Base-by-base conservation (phyloP, 2,329 filamentous ascomycete species). In the Orbilia brochopaga region DNA sequence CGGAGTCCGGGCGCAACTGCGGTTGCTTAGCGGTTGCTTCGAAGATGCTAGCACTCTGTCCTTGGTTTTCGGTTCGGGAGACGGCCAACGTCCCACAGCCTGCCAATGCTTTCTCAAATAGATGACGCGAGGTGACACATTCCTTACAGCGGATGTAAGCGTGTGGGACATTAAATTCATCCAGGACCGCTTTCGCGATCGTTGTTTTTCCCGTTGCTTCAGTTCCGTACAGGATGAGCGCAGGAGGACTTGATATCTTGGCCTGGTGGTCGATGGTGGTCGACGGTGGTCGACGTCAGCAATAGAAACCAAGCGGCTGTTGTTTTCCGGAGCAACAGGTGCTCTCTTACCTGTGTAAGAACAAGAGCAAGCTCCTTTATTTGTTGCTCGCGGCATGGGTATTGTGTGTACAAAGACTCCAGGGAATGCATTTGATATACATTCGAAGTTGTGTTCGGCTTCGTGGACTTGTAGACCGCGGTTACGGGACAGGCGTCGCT, bases 161-260 rank as follows among this genome's bases (percentile, higher is more conserved):
- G 76, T 88, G 85, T 23, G 81, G 80, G 15, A 88, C 77, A 6
- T 75, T 75, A 10, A 85, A 81, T 0, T 78, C 77, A 27, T 83
- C 78, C 1, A 95, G 83, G 15, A 91, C 83, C 1, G 84, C 83
- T 64, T 83, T 82, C 2, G 88, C 83, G 56, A 96, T 84, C 53
- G 86, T 85, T 32, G 87, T 90, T 81, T 97, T 97, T 44, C 92
- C 93, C 0, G 92, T 96, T 1, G 91, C 89, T 77, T 92, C 88
- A 30, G 92, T 86, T 56, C 94, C 94, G 79, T 97, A 88, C 54
- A 95, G 80, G 21, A 97, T 87, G 10, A 97, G 79, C 70, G 90
- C 90, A 10, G 86, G 83, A 64, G 89, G 90, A 64, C 86, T 88
- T 30, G 90, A 88, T n/a, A 88, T 83, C 52, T 81, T 79, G 21